Evolutionary conservation across 257 asterid species (phyloP), one percentile per base, ranked within the genome.

Genomic region (Catharanthus roseus): DNA sequence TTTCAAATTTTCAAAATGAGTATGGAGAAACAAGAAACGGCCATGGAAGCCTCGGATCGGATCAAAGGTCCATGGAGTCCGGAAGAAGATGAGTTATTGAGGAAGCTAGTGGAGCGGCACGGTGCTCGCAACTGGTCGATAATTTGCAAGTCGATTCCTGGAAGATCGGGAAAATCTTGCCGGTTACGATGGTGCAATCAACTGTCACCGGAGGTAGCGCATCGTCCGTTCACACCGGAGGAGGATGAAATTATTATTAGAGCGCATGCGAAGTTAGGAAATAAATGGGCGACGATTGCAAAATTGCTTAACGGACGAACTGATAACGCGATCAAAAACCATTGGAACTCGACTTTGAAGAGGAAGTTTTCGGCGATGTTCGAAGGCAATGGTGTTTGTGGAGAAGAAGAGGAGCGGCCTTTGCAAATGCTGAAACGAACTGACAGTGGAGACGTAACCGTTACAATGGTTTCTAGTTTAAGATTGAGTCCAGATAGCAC

Each of bases 121-220:
- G 89, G 89, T 15, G 78, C 87, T 3, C 78, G 82, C 73, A 85
- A 81, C n/a, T 85, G 90, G 90, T 70, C 90, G 19, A 0, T 77
- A 60, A 81, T 85, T 15, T 72, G 86, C 78, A 64, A 23, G 63
- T 81, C 87, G 70, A 77, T 85, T 68, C 79, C 83, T 4, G 90
- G 87, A 68, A 81, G 90, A 68, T 81, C 83, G 47, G 88, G 90
- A 15, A 83, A 83, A 47, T 85, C 90, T n/a, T 85, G 90, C 73
- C 75, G 90, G 1, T 49, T 83, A 70, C 80, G 90, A 69, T 83
- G 87, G 90, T 83, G 86, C 57, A 85, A 85, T 33, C 87, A 85
- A 83, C 85, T 85, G 3, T 81, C 90, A 5, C 90, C 90, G 75
- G 82, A n/a, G 68, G 88, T 85, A 56, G 75, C 74, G 78, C 85